phyloP scores from a whole-genome alignment of 768 basidiomycete species.

The Boletus rufocinnamomeus region DNA sequence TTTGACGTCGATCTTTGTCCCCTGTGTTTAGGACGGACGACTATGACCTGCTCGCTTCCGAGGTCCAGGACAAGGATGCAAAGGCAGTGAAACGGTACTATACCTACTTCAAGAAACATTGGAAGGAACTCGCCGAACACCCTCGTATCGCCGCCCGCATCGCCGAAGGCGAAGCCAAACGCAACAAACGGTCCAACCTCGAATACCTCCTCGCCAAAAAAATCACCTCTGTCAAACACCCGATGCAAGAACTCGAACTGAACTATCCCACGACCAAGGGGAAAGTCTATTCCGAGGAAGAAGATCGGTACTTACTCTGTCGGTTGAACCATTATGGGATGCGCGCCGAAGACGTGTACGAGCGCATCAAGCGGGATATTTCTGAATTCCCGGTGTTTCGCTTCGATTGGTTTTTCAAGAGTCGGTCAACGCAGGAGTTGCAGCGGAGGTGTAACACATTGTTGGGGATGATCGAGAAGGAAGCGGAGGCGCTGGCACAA shows the following conservation, averaged over 20 bases:
- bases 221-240: slow-evolving; percentile 79
- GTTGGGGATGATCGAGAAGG: slow-evolving; percentile 89
- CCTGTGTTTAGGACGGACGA: slow-evolving; percentile 54
- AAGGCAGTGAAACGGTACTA: slow-evolving; percentile 82
- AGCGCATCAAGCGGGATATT: slow-evolving; percentile 94
- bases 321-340: slow-evolving; percentile 89
- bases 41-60: slow-evolving; percentile 69
- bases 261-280: slow-evolving; percentile 96
- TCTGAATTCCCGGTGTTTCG: slow-evolving; percentile 96
- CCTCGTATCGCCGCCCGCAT: slow-evolving; percentile 84
- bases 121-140: slow-evolving; percentile 73
- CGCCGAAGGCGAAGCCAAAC: slow-evolving; percentile 85
- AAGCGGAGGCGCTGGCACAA: slow-evolving; percentile 65
- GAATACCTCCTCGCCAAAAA: slow-evolving; percentile 80
- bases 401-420: slow-evolving; percentile 99
- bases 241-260: slow-evolving; percentile 96
- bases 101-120: slow-evolving; percentile 84
- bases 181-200: slow-evolving; percentile 81
- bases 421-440: slow-evolving; percentile 85
- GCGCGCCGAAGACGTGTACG: slow-evolving; percentile 86
- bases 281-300: slow-evolving; percentile 95
- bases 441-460: slow-evolving; percentile 86
- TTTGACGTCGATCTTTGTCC: not conserved
- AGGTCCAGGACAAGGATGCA: slow-evolving; percentile 81
- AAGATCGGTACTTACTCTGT: slow-evolving; percentile 93